A percentile compares a stretch with the other conserved stretches of the same genome.
phyloP scores from a whole-genome alignment of 306 rosid species.

The Trifolium dubium region DNA sequence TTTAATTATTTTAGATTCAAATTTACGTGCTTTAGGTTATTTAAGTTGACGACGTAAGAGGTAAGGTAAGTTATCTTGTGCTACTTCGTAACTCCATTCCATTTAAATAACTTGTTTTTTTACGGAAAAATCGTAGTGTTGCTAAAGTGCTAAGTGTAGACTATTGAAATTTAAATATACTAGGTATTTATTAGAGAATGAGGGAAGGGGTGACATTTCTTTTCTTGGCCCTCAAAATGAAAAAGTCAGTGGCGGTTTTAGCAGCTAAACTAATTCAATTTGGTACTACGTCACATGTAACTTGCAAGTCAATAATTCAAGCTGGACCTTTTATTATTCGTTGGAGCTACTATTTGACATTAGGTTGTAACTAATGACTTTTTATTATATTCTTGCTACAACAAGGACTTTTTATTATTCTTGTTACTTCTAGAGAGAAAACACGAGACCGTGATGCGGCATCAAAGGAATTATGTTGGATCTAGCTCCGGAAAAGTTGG shows the following conservation, averaged over 20 bases:
- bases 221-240: not conserved
- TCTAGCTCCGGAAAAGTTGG: not conserved
- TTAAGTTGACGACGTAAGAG: too few species aligned
- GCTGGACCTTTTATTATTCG: not conserved
- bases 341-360: not conserved
- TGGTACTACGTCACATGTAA: constrained; percentile 8
- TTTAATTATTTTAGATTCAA: too few species aligned
- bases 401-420: too few species aligned
- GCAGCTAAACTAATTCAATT: not conserved
- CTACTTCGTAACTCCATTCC: too few species aligned
- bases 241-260: constrained; percentile 10
- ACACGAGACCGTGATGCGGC: not conserved
- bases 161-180: not conserved
- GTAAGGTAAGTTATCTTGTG: too few species aligned
- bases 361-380: not conserved
- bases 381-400: not conserved
- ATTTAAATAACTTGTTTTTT: too few species aligned
- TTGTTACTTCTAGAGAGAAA: not conserved
- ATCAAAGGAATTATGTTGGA: not conserved
- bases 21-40: too few species aligned
- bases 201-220: not conserved
- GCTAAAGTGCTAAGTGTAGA: not conserved
- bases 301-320: constrained; percentile 12
- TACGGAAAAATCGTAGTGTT: not conserved
- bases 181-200: not conserved